phyloP scores from a whole-genome alignment of 177 flowering plant species.

The Vitis hybrid region DNA sequence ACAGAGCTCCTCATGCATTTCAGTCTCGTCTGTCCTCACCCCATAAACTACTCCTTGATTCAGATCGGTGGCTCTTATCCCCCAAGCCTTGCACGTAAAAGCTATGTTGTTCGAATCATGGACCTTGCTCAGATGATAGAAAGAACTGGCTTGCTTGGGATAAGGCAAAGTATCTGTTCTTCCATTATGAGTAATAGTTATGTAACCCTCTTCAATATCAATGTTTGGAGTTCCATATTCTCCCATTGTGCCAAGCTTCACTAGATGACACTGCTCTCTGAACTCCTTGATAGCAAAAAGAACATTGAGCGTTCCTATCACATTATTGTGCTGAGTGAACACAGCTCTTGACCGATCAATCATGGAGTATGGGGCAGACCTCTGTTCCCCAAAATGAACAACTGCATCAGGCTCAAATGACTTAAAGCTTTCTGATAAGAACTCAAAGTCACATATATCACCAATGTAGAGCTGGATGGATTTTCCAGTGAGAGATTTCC shows the following conservation, averaged over 20 bases:
- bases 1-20: constrained; percentile 83
- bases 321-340: constrained; percentile 87
- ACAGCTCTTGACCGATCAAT: constrained; percentile 93
- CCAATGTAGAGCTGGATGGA: constrained; percentile 72
- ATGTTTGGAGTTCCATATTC: constrained; percentile 98
- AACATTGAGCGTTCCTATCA: constrained; percentile 93
- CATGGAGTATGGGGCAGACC: constrained; percentile 99
- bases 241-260: constrained; percentile 98
- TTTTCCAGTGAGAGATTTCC: constrained; percentile 85
- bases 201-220: constrained; percentile 93
- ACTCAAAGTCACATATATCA: constrained; percentile 95
- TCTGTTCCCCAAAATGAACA: constrained; percentile 97
- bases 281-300: constrained; percentile 95
- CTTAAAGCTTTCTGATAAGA: constrained; percentile 73
- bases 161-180: constrained; percentile 95
- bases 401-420: constrained; percentile 88
- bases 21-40: constrained; percentile 85
- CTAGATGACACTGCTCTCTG: constrained; percentile 83
- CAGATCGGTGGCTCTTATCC: constrained; percentile 90
- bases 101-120: constrained; percentile 94
- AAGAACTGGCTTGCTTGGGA: constrained; percentile 96
- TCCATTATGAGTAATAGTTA: constrained; percentile 91
- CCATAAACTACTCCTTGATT: constrained; percentile 99
- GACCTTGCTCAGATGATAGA: constrained; percentile 94
- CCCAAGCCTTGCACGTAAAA: constrained; percentile 98